Conservation (phyloP, 176 grass and related monocot species). For the Miscanthus lutarioriparius region DNA sequence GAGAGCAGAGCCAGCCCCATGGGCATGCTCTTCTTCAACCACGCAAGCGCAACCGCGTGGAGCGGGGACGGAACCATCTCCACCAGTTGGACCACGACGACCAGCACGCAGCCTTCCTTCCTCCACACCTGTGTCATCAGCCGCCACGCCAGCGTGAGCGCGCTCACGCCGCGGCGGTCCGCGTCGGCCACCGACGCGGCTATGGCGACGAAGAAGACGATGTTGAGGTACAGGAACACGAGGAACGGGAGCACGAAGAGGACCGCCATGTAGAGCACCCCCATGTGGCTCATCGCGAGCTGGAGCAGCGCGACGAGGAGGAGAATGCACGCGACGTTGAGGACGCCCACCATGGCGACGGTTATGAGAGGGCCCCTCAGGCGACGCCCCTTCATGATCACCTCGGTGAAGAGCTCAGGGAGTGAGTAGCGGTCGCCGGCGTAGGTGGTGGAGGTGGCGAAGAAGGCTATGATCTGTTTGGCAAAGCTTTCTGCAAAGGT, state of each 20-base stretch:
- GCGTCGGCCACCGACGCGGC: slow-evolving; percentile 28
- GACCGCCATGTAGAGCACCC: neutral
- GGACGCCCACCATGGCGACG: neutral
- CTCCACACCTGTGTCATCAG: slow-evolving; percentile 26
- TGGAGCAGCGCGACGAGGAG: neutral
- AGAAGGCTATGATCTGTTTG: slow-evolving; percentile 11
- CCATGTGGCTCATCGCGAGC: neutral
- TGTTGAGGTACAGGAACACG: slow-evolving; percentile 15
- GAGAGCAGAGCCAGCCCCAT: slow-evolving; percentile 2
- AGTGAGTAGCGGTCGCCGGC: slow-evolving; percentile 31
- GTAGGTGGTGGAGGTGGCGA: slow-evolving; percentile 38
- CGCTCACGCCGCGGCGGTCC: neutral
- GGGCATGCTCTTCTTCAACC: neutral
- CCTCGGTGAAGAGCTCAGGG: neutral
- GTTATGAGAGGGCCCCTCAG: slow-evolving; percentile 18
- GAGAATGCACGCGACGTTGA: neutral
- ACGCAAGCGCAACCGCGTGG: neutral
- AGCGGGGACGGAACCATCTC: neutral
- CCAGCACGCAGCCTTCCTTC: slow-evolving; percentile 33
- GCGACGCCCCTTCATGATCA: slow-evolving; percentile 22
- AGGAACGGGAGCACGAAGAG: neutral
- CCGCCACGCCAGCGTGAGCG: slow-evolving; percentile 34
- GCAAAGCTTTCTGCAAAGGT: neutral
- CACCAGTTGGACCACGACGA: neutral
- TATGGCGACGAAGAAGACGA: neutral